Conservation (phyloP, 768 basidiomycete species). For the Agrocybe praecox region DNA sequence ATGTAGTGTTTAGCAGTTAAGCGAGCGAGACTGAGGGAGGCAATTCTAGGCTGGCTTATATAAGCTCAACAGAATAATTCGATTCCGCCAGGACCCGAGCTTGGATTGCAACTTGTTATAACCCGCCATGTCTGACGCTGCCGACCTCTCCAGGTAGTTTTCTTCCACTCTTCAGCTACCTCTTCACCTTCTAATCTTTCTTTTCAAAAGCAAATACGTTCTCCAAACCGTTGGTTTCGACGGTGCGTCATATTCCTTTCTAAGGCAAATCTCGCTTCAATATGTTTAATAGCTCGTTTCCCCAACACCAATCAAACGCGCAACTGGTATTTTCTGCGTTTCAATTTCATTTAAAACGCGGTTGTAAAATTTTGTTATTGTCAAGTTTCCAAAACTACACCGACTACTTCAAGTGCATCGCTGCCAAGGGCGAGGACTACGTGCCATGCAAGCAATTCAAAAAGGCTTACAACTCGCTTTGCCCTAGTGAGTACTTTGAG, state of each 20-base stretch:
- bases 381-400: conserved; percentile 92
- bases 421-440: conserved; percentile 97
- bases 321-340: conserved; percentile 72
- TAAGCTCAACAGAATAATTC: conserved; percentile 31
- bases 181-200: conserved; percentile 7
- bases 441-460: conserved; percentile 99
- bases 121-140: conserved; percentile 59
- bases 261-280: background rate
- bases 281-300: conserved; percentile 68
- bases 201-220: conserved; percentile 67
- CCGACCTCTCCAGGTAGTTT: conserved; percentile 56
- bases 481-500: conserved; percentile 81
- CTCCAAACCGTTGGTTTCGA: conserved; percentile 97
- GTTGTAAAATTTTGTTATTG: conserved; percentile 1
- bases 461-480: conserved; percentile 92
- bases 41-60: conserved; percentile 30
- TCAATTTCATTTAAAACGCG: background rate
- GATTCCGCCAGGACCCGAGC: conserved; percentile 45
- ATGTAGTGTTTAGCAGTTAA: conserved; percentile 8
- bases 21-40: conserved; percentile 10
- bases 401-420: conserved; percentile 97
- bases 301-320: conserved; percentile 93
- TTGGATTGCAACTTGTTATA: conserved; percentile 24
- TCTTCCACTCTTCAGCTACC: background rate
- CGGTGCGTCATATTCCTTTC: conserved; percentile 43